Evolutionary conservation across 257 asterid genomes (phyloP), one percentile per base, ranked within the genome.

Genomic region (Solanum boliviense): DNA sequence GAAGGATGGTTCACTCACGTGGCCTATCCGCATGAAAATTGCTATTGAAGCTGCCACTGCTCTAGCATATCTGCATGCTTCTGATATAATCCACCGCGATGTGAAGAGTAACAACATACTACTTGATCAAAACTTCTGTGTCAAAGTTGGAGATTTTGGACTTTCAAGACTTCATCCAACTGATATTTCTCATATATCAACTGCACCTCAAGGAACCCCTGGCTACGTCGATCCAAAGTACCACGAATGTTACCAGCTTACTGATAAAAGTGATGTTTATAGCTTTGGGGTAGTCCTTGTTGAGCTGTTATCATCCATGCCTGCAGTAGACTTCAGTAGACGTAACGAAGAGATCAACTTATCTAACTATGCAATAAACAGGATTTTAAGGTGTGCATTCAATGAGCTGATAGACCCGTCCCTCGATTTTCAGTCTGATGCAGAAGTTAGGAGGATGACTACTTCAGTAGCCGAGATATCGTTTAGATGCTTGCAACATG

Each of bases 131-230:
- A 62, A 71, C 44, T 88, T 88, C 83, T 12, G 68, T 25, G 89
- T 83, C n/a, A 88, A 88, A 83, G 89, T 88, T 5, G 89, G 87
- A 6, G 89, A 88, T 83, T 88, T 88, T 35, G 89, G 87, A 25
- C 89, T 88, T 52, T 88, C 89, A 25, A 83, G 87, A 20, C 78
- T 71, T 35, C 36, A 41, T 44, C 87, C 74, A 6, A 36, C 27
- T 15, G 83, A 88, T 46, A 86, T 68, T 5, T 65, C 89, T 38
- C 89, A 88, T 21, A 38, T 88, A 52, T 88, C 89, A 34, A 88
- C 89, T 15, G 89, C 89, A 34, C 89, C 89, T 5, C 89, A 88
- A 6, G 89, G 89, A 8, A 88, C 89, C 44, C 89, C 89, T 44
- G 89, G 89, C 0, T 88, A 88, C 25, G 76, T 88, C 29, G 89